Evolutionary conservation across 2,329 filamentous ascomycete genomes (phyloP), one percentile per base, ranked within the genome.

Genomic region (Fusarium sp.): DNA sequence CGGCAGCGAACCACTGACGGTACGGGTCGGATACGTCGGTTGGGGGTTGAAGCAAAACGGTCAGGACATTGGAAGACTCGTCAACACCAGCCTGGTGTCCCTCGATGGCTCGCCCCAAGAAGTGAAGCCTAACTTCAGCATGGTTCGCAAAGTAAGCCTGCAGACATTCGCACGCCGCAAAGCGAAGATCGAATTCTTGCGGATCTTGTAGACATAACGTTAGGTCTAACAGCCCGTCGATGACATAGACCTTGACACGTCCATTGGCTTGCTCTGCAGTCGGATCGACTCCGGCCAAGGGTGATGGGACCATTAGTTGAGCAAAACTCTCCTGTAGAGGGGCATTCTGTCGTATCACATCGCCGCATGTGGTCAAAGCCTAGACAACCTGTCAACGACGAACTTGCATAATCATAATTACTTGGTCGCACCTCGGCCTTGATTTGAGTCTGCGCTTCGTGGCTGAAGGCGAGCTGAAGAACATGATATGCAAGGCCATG

Each of bases 61-160:
- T 93, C 65, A 99, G 81, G 11, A 97, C 91, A 78, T 99, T 99
- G 11, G 93, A 91, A 4, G 92, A 91, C 75, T 96, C 92, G 75
- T 97, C 91, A 46, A 89, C 86, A 1, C 91, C 92, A 40, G 89
- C 89, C 55, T 85, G 83, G 78, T 97, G 93, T 0, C 95, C 94
- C 64, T 95, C 92, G 69, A 99, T 97, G 2, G 96, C 96, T 74
- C 95, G 87, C 58, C 90, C 86, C 18, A 98, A 83, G 74, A 98
- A 97, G 80, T 98, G 94, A 57, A 90, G 84, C 49, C 91, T 90
- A 65, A 97, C 95, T 61, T 91, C 89, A 36, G 89, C 81, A 77
- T 98, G 94, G 49, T 91, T 89, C 73, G 87, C 89, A 74, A 97
- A 93, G 79, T 99, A 99, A 2, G 96, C 93, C 78, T 97, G 94